Evolutionary conservation across 371 early-diverging fungal species (phyloP).

Genomic region (Rhizopus delemar): DNA sequence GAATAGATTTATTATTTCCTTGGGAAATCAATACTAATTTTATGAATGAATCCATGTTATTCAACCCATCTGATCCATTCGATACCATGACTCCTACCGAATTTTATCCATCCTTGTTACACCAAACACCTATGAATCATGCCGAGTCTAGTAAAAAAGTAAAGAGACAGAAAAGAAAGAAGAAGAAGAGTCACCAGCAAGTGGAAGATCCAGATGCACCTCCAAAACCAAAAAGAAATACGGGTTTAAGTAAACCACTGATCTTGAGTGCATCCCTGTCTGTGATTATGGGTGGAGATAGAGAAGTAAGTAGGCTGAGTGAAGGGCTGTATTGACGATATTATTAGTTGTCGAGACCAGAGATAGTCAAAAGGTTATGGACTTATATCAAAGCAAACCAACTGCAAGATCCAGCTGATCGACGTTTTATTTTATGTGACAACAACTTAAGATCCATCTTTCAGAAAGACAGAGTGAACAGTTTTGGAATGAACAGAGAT

Average conservation of each 20-base stretch:
- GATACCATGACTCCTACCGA: background rate
- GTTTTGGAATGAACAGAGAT: conserved; percentile 47
- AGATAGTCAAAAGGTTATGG: conserved; percentile 52
- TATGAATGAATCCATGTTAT: background rate
- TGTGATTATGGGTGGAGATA: conserved; percentile 40
- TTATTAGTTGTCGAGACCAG: conserved; percentile 37
- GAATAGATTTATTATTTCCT: background rate
- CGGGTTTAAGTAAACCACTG: conserved; percentile 49
- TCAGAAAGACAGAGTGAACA: conserved; percentile 37
- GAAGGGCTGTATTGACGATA: background rate
- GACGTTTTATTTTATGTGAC: conserved; percentile 47
- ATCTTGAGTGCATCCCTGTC: conserved; percentile 46
- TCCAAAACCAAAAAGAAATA: conserved; percentile 44
- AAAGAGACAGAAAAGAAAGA: conserved; percentile 10
- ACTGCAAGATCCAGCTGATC: conserved; percentile 53
- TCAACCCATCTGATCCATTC: background rate
- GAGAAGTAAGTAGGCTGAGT: too few species aligned
- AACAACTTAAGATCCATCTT: conserved; percentile 25
- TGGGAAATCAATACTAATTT: background rate
- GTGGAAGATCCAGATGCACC: conserved; percentile 36
- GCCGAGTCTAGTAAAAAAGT: background rate
- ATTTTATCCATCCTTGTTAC: background rate
- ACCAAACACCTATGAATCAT: background rate
- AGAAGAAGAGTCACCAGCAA: background rate
- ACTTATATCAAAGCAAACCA: conserved; percentile 46